Percentiles rank a stretch among this genome's conserved stretches.
Conservation (phyloP, 2,329 filamentous ascomycete genomes). For the Hirsutella rhossiliensis region DNA sequence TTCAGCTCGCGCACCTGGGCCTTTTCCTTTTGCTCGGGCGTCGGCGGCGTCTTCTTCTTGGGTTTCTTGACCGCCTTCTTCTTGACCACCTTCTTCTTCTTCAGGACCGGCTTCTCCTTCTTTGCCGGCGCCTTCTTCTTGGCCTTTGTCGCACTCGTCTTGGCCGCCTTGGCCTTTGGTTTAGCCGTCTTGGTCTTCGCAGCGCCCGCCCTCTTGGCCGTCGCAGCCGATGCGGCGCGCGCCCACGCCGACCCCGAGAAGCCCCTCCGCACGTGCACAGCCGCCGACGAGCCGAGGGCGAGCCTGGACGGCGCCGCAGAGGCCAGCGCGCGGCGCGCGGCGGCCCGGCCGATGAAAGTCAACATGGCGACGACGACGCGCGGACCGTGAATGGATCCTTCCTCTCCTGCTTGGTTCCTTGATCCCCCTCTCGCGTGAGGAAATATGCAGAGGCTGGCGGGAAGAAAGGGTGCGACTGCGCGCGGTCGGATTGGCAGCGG, state of each 20-base stretch:
- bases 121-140: slow-evolving; percentile 1
- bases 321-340: slow-evolving; percentile 21
- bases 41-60: slow-evolving; percentile 19
- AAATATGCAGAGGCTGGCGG: too few relatives aligned
- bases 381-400: too few relatives aligned
- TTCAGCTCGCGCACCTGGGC: slow-evolving; percentile 22
- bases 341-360: slow-evolving; percentile 25
- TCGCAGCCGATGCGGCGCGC: slow-evolving; percentile 12
- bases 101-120: slow-evolving; percentile 2
- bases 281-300: too few relatives aligned
- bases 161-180: slow-evolving; percentile 9
- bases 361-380: slow-evolving; percentile 21
- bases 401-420: too few relatives aligned
- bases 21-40: slow-evolving; percentile 25
- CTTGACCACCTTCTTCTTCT: slow-evolving; percentile 9
- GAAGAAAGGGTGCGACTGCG: too few relatives aligned
- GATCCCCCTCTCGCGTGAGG: too few relatives aligned
- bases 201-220: slow-evolving; percentile 5
- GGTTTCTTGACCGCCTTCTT: slow-evolving; percentile 10
- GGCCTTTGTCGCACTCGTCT: slow-evolving; percentile 12
- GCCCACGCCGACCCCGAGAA: slow-evolving; percentile 19
- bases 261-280: too few relatives aligned
- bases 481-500: too few relatives aligned
- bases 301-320: slow-evolving; percentile 9
- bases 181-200: slow-evolving; percentile 10